Base-by-base conservation (phyloP, 768 basidiomycete species). In the Collybia sordida region DNA sequence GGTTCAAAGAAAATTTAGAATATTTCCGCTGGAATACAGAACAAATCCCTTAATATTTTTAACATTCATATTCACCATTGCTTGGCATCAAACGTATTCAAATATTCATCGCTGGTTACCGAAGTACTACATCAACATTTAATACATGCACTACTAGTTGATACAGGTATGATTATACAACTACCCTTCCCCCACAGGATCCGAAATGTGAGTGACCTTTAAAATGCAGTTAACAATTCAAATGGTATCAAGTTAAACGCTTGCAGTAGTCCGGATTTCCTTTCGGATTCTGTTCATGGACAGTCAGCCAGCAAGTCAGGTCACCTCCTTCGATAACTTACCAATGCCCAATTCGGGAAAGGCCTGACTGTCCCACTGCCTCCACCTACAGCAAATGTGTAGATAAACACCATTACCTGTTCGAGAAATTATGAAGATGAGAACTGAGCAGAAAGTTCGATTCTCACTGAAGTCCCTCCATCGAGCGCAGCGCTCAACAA, bases 401-500 rank as follows among this genome's bases (percentile, higher is more conserved):
- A 74, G 0, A 75, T 70, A 46, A 77, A 75, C 19, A 74, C 67
- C 73, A 74, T 75, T 51, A 74, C 69, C 59, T 68, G 15, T 8
- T 17, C 6, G 27, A 42, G 12, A 45, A 27, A 11, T 23, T 19
- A 24, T 14, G 63, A 52, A 15, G 64, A 63, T 41, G 65, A 25
- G 22, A 28, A 72, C 11, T 59, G 59, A 52, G 53, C 59, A 50
- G 64, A 56, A 51, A 67, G 15, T 60, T 57, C 64, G 23, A 36
- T 12, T 66, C 68, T 56, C 53, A 73, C 69, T 45, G 77, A 73
- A 3, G 77, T 78, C 44, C 80, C 79, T 15, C 78, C 79, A 55
- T 80, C 78, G 23, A 80, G 65, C 27, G 74, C 79, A 15, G 81
- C 81, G 21, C 71, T 72, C 52, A 78, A 55, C 50, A 80, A 53